Evolutionary conservation across 192 early-diverging fungal species (phyloP).

Genomic region (Ambispora gerdemannii): DNA sequence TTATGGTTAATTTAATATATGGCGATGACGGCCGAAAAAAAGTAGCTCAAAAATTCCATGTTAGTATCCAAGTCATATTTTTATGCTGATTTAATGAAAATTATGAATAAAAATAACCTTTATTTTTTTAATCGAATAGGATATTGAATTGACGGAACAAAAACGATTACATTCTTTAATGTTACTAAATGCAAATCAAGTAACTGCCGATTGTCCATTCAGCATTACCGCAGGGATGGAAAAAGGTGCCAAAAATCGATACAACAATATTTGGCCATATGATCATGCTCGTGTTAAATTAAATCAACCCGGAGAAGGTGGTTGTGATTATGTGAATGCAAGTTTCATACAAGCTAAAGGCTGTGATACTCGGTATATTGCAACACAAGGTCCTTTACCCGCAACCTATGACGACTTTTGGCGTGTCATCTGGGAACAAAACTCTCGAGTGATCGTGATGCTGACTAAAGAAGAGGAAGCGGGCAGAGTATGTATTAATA

Average conservation of each 20-base stretch:
- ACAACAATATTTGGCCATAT: constrained; percentile 83
- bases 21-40: constrained; percentile 31
- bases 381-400: constrained; percentile 73
- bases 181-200: constrained; percentile 53
- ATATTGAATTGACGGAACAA: constrained; percentile 65
- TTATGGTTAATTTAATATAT: constrained; percentile 24
- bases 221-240: constrained; percentile 80
- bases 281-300: constrained; percentile 60
- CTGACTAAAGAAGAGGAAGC: constrained; percentile 88
- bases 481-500: constrained; percentile 54
- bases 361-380: constrained; percentile 48
- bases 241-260: constrained; percentile 73
- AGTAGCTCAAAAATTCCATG: constrained; percentile 41
- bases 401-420: constrained; percentile 90
- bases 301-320: constrained; percentile 28
- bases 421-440: constrained; percentile 93
- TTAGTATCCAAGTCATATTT: background rate
- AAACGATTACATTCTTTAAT: constrained; percentile 68
- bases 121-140: constrained; percentile 37
- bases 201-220: constrained; percentile 52
- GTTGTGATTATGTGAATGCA: constrained; percentile 45
- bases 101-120: too few relatives aligned
- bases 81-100: background rate
- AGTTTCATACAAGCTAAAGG: constrained; percentile 38
- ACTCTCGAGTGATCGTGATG: constrained; percentile 85